Conservation (phyloP, 495 filamentous ascomycete genomes). For the Lophium mytilinum region DNA sequence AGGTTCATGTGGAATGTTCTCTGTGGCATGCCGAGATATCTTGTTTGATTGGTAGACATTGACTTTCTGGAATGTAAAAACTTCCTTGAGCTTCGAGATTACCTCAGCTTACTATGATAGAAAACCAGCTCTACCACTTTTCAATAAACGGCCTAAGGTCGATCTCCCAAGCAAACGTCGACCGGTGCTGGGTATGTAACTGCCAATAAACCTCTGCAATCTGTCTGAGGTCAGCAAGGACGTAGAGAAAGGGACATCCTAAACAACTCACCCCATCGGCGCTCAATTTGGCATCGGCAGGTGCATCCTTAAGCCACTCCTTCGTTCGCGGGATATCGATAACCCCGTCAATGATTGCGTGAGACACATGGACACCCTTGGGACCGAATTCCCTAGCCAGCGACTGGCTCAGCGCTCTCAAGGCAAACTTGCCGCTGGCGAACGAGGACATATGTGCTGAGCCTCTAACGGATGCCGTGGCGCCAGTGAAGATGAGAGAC, state of each 20-base stretch:
- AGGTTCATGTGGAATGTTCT: too few relatives aligned
- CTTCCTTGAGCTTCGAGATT: not conserved
- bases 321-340: constrained; percentile 76
- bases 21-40: too few relatives aligned
- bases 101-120: not conserved
- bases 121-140: constrained; percentile 47
- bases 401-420: constrained; percentile 66
- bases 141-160: constrained; percentile 75
- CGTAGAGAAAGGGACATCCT: not conserved
- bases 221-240: constrained; percentile 34
- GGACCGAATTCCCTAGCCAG: constrained; percentile 86
- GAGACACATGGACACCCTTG: constrained; percentile 78
- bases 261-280: constrained; percentile 63
- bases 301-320: constrained; percentile 47
- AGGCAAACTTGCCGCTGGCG: constrained; percentile 72
- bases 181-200: constrained; percentile 75
- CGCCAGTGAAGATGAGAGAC: constrained; percentile 79
- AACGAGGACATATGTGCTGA: constrained; percentile 64
- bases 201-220: constrained; percentile 90
- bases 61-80: not conserved
- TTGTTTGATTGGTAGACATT: not conserved
- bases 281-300: constrained; percentile 64
- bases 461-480: constrained; percentile 72
- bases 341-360: constrained; percentile 78
- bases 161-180: constrained; percentile 75